Base-by-base conservation (phyloP, 1,284 basidiomycete genomes). In the Melampsora occidentalis region DNA sequence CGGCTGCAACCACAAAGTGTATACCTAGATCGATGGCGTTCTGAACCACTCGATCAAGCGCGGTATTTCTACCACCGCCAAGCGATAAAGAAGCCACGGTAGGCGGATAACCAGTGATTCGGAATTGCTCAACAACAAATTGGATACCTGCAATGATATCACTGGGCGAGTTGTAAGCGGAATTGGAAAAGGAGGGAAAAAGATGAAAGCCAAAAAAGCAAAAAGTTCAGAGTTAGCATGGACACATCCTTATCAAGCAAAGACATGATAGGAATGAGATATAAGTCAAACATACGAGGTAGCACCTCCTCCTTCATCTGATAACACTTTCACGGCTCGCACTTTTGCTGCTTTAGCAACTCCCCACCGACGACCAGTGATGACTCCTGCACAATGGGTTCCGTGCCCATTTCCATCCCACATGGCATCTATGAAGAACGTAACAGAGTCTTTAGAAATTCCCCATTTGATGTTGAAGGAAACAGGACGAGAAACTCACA, bases 331-430 rank as follows among this genome's bases (percentile, higher is more conserved):
- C 68, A 79, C 78, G n/a, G 69, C 77, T 71, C 70, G 53, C 35
- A 79, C 63, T 39, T 71, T 64, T 39, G 70, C 79, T 39, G 71
- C 57, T 53, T 79, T 79, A 22, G 78, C 78, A 69, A 79, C 78
- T 5, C 79, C 79, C 64, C 75, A 79, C 2, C 70, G 76, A 12
- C 42, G 70, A n/a, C 78, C 78, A 48, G 77, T 78, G 12, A 78
- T 76, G 14, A 76, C 61, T 10, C 73, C 73, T 31, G 83, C 83
- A 78, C 83, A 83, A 80, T 83, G 83, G 71, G 83, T 84, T 59
- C 83, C 83, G 79, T 84, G 83, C 18, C 83, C 83, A 78, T 84
- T 83, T 49, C 81, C 82, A 49, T 79, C 78, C 20, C 51, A 14
- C 48, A 78, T 48, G 12, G 62, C 71, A 59, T 73, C 71, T 73